Conservation (phyloP, 2,329 filamentous ascomycete species). For the Orbilia blumenaviensis region DNA sequence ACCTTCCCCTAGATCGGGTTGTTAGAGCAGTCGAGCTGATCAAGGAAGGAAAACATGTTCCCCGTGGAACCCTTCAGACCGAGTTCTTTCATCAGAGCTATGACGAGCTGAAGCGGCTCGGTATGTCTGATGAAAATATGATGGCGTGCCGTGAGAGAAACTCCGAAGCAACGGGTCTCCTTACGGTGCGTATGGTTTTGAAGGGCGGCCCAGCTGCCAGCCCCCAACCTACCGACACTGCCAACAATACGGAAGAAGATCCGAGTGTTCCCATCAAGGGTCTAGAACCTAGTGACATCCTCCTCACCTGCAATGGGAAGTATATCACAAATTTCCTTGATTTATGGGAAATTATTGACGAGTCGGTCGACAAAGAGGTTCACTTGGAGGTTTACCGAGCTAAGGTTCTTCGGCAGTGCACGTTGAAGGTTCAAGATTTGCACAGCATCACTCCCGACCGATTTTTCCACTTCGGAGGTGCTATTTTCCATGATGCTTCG, state of each 20-base stretch:
- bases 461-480: constrained; percentile 58
- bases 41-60: constrained; percentile 56
- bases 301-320: constrained; percentile 88
- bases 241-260: constrained; percentile 48
- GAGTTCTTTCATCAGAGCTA: constrained; percentile 58
- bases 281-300: constrained; percentile 74
- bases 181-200: constrained; percentile 57
- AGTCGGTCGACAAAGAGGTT: constrained; percentile 57
- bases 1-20: constrained; percentile 57
- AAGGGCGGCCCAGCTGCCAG: constrained; percentile 57
- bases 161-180: constrained; percentile 55
- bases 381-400: constrained; percentile 56
- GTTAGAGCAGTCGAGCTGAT: constrained; percentile 58
- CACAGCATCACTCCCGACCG: constrained; percentile 58
- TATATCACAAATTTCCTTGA: constrained; percentile 73
- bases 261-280: constrained; percentile 55
- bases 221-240: constrained; percentile 41
- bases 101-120: constrained; percentile 57
- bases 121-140: constrained; percentile 57
- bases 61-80: constrained; percentile 58
- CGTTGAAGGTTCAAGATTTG: constrained; percentile 57
- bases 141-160: constrained; percentile 56
- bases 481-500: constrained; percentile 57
- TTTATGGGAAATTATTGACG: constrained; percentile 58
- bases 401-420: constrained; percentile 53